phyloP scores from a whole-genome alignment of 2,329 filamentous ascomycete species.

The Aspergillus tanneri region DNA sequence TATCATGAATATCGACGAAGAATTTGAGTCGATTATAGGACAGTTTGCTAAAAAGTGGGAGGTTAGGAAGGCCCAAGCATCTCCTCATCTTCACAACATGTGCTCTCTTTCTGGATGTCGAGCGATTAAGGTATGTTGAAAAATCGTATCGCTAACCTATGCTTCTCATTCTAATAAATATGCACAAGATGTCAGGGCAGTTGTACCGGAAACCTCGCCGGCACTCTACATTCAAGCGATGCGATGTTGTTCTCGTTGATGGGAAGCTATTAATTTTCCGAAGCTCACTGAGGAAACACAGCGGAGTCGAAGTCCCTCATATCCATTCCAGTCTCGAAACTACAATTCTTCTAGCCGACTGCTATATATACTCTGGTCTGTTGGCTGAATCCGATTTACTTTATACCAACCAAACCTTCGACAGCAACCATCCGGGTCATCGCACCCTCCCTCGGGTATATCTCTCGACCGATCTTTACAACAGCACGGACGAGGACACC shows the following conservation, averaged over 20 bases:
- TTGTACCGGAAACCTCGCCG: constrained; percentile 65
- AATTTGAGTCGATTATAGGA: constrained; percentile 63
- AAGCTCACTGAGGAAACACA: constrained; percentile 55
- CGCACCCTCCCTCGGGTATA: constrained; percentile 61
- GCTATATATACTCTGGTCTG: constrained; percentile 65
- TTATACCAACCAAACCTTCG: constrained; percentile 64
- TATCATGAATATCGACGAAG: constrained; percentile 63
- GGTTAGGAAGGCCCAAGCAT: constrained; percentile 62
- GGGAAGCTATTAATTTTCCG: constrained; percentile 64
- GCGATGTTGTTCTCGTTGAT: constrained; percentile 59
- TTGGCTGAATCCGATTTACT: constrained; percentile 62
- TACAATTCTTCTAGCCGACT: constrained; percentile 60
- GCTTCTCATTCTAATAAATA: too few relatives aligned
- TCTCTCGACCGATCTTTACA: constrained; percentile 58
- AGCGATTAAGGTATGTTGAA: constrained; percentile 53
- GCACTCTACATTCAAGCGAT: constrained; percentile 61
- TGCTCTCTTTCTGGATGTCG: constrained; percentile 65
- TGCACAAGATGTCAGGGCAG: constrained; percentile 54
- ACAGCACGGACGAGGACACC: constrained; percentile 62
- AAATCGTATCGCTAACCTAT: too few relatives aligned
- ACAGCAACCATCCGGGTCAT: constrained; percentile 60
- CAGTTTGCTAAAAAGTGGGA: constrained; percentile 69
- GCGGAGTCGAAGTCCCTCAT: constrained; percentile 57
- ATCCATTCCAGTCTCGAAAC: constrained; percentile 63
- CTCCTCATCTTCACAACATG: constrained; percentile 64